A percentile compares a stretch with the other conserved stretches of the same genome.
Conservation (phyloP, 257 asterid genomes). For the Handroanthus guayacan region DNA sequence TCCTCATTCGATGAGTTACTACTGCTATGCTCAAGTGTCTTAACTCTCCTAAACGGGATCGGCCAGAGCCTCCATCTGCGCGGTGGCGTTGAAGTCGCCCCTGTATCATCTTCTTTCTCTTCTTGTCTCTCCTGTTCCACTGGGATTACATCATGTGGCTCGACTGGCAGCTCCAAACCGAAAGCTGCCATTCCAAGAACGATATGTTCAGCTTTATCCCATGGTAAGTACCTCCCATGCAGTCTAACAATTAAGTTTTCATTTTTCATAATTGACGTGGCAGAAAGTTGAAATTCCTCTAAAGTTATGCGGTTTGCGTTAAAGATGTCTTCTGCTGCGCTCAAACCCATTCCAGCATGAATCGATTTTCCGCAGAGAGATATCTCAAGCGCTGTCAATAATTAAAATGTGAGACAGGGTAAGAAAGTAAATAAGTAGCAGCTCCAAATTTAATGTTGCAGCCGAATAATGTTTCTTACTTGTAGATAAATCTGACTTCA, state of each 20-base stretch:
- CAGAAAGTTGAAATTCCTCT: slow-evolving; percentile 71
- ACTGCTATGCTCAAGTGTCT: slow-evolving; percentile 65
- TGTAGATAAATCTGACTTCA: slow-evolving; percentile 42
- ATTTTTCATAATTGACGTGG: slow-evolving; percentile 59
- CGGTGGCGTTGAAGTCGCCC: slow-evolving; percentile 55
- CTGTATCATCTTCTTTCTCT: slow-evolving; percentile 53
- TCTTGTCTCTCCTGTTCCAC: slow-evolving; percentile 59
- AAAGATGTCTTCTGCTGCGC: slow-evolving; percentile 79
- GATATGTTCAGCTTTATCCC: slow-evolving; percentile 81
- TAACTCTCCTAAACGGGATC: slow-evolving; percentile 86
- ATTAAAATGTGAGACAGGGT: slow-evolving; percentile 4
- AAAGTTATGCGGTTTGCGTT: slow-evolving; percentile 59
- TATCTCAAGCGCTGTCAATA: slow-evolving; percentile 70
- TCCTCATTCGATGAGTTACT: slow-evolving; percentile 71
- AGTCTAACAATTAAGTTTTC: slow-evolving; percentile 76
- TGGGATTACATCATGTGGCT: slow-evolving; percentile 55
- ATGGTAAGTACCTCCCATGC: slow-evolving; percentile 74
- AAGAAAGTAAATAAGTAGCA: slow-evolving; percentile 22
- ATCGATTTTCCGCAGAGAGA: slow-evolving; percentile 83
- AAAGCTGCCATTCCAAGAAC: slow-evolving; percentile 82
- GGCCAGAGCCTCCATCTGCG: slow-evolving; percentile 98
- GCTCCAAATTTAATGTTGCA: slow-evolving; percentile 18
- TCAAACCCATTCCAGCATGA: slow-evolving; percentile 80
- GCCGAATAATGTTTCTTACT: slow-evolving; percentile 46
- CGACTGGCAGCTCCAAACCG: slow-evolving; percentile 66